These are phyloP conservation scores for Colletotrichum sp. DNA, from an alignment of 2,329 filamentous ascomycete species.

Conservation along the genomic window DNA sequence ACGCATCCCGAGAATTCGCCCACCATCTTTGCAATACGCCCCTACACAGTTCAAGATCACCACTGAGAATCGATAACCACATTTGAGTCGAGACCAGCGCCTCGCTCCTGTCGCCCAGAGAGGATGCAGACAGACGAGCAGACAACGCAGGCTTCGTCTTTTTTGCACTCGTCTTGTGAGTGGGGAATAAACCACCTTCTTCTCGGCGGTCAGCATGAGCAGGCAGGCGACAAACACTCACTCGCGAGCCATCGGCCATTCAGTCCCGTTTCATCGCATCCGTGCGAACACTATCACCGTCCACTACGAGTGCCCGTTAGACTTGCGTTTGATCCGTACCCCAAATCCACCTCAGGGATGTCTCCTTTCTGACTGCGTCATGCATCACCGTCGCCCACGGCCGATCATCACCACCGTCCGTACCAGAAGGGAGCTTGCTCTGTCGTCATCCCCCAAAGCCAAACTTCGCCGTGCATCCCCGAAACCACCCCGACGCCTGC, in stretches of 20 bases:
- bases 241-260: background rate
- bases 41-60: background rate
- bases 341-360: background rate
- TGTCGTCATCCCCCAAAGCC: background rate
- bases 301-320: background rate
- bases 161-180: background rate
- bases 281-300: background rate
- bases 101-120: background rate
- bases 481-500: background rate
- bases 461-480: background rate
- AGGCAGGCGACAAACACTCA: background rate
- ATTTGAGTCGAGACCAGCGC: background rate
- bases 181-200: background rate
- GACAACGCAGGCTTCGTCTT: background rate
- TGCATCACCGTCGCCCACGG: background rate
- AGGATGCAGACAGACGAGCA: background rate
- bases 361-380: background rate
- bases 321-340: background rate
- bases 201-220: background rate
- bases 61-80: background rate
- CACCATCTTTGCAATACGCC: background rate
- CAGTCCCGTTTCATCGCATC: constrained; percentile 12
- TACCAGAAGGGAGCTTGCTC: background rate
- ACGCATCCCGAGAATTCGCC: background rate
- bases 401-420: background rate